Evolutionary conservation across 352 stramenopile genomes (phyloP).

Genomic region (Pythium chondricola): DNA sequence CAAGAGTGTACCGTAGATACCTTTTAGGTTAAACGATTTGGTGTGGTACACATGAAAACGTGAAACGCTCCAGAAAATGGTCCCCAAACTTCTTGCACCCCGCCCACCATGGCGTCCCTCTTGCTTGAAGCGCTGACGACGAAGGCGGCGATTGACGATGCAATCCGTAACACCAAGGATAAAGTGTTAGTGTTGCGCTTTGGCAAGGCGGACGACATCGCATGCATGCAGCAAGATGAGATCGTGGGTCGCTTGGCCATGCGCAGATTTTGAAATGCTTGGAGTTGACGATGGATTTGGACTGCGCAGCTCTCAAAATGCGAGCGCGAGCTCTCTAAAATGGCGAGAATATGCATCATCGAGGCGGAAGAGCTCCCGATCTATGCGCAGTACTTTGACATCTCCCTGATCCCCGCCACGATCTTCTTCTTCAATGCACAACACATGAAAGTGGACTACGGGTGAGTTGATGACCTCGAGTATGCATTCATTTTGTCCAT

Average conservation of each 20-base stretch:
- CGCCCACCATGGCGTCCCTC: slow-evolving; percentile 47
- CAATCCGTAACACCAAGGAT: slow-evolving; percentile 72
- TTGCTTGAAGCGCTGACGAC: slow-evolving; percentile 56
- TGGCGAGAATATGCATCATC: slow-evolving; percentile 69
- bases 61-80: neutral
- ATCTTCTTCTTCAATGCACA: slow-evolving; percentile 87
- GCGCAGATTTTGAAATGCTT: neutral
- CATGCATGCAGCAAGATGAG: slow-evolving; percentile 82
- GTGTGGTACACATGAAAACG: neutral
- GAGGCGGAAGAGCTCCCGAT: slow-evolving; percentile 68
- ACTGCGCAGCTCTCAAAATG: slow-evolving; percentile 54
- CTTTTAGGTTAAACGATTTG: neutral
- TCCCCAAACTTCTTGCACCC: neutral
- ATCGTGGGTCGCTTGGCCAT: too few species aligned
- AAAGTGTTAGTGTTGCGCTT: slow-evolving; percentile 83
- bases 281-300: too few species aligned
- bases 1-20: neutral
- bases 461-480: slow-evolving; percentile 40
- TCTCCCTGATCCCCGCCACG: slow-evolving; percentile 78
- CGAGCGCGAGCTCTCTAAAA: slow-evolving; percentile 71
- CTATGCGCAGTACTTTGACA: slow-evolving; percentile 88
- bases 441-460: slow-evolving; percentile 88
- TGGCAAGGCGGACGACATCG: slow-evolving; percentile 46
- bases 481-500: too few species aligned
- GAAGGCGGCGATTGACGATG: slow-evolving; percentile 68